Base-by-base conservation (phyloP, 2,329 filamentous ascomycete species). In the Talaromyces pinophilus region DNA sequence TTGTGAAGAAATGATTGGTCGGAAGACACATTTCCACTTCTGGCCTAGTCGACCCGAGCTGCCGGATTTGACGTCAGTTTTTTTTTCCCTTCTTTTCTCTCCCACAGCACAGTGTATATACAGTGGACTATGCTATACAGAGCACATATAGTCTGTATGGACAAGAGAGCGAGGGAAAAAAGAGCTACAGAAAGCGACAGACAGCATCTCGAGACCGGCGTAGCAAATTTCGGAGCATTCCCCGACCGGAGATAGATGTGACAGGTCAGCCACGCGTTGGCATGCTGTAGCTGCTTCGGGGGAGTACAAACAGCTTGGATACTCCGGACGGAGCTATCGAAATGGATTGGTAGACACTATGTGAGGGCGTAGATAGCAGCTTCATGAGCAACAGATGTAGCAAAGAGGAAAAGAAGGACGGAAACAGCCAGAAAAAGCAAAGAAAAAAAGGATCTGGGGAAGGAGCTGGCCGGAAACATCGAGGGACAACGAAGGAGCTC, bases 1-100 rank as follows among this genome's bases (percentile, higher is more conserved):
- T 19, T 28, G 11, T 5, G 7, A 13, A 19, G 25, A 19, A 8
- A 42, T 4, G 19, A 63, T 55, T 64, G 62, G 62, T 66, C 60
- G 54, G 59, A 48, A 63, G 64, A 66, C 64, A 66, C 50, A 62
- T 59, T 66, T 28, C 64, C 59, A 30, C n/a, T 42, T 66, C 30
- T 2, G 60, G 59, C 28, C 50, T 63, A 63, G 64, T 22, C 44
- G 3, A 15, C 8, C 22, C 30, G 19, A 38, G 28, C 52, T 22
- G 17, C 44, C 19, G 40, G 28, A 35, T 54, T 46, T 65, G 64
- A 65, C 59, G 64, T 65, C 64, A 65, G 48, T 4, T 38, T 59
- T 57, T 57, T 55, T 54, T 30, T 33, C 17, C 2, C n/a, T n/a
- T 8, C n/a, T 22, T 22, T 5, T 6, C n/a, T 19, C 42, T 46